Percentiles rank a stretch among this genome's conserved stretches.
Conservation (phyloP, 306 rosid species). For the Luffa acutangula region DNA sequence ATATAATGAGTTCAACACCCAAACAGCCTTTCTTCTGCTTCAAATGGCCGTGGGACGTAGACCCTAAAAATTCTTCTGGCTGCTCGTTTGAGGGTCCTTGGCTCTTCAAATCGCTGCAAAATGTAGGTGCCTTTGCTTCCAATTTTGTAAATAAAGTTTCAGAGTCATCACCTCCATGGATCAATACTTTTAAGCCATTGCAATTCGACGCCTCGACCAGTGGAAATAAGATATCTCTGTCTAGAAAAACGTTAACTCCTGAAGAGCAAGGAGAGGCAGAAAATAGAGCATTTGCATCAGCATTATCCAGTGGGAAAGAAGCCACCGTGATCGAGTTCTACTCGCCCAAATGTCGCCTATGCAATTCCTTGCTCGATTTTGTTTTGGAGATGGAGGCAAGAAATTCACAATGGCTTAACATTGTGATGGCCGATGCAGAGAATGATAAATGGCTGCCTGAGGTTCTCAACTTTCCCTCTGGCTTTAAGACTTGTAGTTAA, state of each 20-base stretch:
- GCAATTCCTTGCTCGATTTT: constrained; percentile 52
- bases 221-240: constrained; percentile 20
- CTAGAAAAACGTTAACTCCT: constrained; percentile 18
- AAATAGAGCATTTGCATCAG: constrained; percentile 72
- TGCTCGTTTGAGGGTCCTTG: constrained; percentile 67
- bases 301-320: constrained; percentile 62
- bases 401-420: constrained; percentile 61
- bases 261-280: constrained; percentile 65
- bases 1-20: constrained; percentile 25
- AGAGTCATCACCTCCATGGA: constrained; percentile 22
- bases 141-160: constrained; percentile 34
- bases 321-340: constrained; percentile 76
- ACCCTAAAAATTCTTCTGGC: constrained; percentile 21
- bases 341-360: constrained; percentile 76
- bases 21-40: constrained; percentile 42
- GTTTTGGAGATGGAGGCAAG: constrained; percentile 54
- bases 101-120: constrained; percentile 67
- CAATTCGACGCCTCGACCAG: constrained; percentile 14
- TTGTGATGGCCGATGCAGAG: constrained; percentile 93
- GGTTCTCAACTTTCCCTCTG: constrained; percentile 15
- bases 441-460: constrained; percentile 79
- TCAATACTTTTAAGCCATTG: constrained; percentile 17
- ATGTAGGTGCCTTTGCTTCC: constrained; percentile 38
- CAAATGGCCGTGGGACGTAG: constrained; percentile 73
- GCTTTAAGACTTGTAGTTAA: not conserved